Conservation (phyloP, 2,329 filamentous ascomycete genomes). For the Akanthomyces muscarius region DNA sequence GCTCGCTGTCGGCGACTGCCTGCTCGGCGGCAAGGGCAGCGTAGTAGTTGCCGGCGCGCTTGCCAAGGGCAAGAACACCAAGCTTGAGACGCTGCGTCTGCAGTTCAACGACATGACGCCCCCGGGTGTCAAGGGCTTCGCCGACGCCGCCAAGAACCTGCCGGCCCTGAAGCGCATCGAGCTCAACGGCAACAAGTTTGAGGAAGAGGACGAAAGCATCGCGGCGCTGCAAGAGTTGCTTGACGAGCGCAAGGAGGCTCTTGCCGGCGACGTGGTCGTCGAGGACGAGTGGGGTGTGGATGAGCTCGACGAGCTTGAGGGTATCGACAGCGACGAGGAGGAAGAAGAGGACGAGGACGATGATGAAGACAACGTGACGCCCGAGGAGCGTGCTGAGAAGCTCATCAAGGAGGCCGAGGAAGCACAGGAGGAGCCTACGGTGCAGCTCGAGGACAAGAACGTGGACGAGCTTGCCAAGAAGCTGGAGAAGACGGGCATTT, state of each 20-base stretch:
- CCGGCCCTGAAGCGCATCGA: slow-evolving; percentile 81
- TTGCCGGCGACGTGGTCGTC: slow-evolving; percentile 60
- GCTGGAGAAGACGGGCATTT: slow-evolving; percentile 66
- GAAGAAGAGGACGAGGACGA: slow-evolving; percentile 64
- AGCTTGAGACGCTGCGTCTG: slow-evolving; percentile 75
- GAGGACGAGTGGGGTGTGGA: slow-evolving; percentile 85
- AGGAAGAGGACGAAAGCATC: slow-evolving; percentile 75
- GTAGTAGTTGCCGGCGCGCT: slow-evolving; percentile 70
- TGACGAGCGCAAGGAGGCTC: slow-evolving; percentile 71
- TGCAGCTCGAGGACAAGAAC: slow-evolving; percentile 66
- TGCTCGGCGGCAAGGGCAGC: slow-evolving; percentile 74
- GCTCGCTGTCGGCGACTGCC: slow-evolving; percentile 83
- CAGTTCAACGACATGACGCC: slow-evolving; percentile 94
- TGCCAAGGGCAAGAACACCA: slow-evolving; percentile 68
- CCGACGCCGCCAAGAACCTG: slow-evolving; percentile 64
- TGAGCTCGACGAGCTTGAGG: slow-evolving; percentile 80
- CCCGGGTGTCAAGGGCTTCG: slow-evolving; percentile 67
- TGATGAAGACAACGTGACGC: slow-evolving; percentile 61
- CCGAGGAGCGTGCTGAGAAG: slow-evolving; percentile 65
- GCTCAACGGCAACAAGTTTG: slow-evolving; percentile 93
- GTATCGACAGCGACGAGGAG: slow-evolving; percentile 65
- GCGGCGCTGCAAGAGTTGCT: slow-evolving; percentile 65
- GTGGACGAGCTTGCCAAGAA: slow-evolving; percentile 77
- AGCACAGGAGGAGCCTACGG: slow-evolving; percentile 70
- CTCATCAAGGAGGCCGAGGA: slow-evolving; percentile 64